Conservation (phyloP, 23 red algal species). For the Gracilaria gracilis region DNA sequence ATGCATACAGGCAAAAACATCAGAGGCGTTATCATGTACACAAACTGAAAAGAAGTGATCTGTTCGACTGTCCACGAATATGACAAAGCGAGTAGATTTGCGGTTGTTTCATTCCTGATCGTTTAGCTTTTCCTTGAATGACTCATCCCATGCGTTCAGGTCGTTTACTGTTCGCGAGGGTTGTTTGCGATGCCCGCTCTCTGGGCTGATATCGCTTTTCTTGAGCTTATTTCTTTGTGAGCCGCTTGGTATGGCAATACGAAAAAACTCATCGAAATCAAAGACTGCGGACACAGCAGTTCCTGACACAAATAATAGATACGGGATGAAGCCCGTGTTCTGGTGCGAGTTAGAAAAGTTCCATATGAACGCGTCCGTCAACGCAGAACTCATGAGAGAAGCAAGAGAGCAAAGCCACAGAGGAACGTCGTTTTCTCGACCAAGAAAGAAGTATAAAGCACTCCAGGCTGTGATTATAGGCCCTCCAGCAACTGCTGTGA, state of each 20-base stretch:
- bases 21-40: conserved; percentile 81
- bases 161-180: neutral
- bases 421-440: conserved; percentile 36
- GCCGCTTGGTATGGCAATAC: neutral
- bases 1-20: conserved; percentile 93
- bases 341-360: conserved; percentile 12
- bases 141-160: neutral
- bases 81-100: neutral
- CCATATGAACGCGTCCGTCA: conserved; percentile 37
- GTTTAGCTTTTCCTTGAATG: neutral
- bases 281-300: conserved; percentile 19
- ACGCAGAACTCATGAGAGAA: conserved; percentile 8
- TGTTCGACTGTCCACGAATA: neutral
- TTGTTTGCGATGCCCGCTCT: neutral
- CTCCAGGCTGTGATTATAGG: conserved; percentile 46
- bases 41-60: neutral
- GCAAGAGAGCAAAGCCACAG: conserved; percentile 31
- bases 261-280: conserved; percentile 54
- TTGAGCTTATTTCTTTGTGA: neutral
- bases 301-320: conserved; percentile 40
- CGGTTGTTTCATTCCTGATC: neutral
- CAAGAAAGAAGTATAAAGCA: conserved; percentile 35
- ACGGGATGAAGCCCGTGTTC: conserved; percentile 31
- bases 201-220: neutral
- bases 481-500: conserved; percentile 39